Evolutionary conservation across 495 filamentous ascomycete species (phyloP), one percentile per base, ranked within the genome.

Genomic region (Penicillium pancosmium): DNA sequence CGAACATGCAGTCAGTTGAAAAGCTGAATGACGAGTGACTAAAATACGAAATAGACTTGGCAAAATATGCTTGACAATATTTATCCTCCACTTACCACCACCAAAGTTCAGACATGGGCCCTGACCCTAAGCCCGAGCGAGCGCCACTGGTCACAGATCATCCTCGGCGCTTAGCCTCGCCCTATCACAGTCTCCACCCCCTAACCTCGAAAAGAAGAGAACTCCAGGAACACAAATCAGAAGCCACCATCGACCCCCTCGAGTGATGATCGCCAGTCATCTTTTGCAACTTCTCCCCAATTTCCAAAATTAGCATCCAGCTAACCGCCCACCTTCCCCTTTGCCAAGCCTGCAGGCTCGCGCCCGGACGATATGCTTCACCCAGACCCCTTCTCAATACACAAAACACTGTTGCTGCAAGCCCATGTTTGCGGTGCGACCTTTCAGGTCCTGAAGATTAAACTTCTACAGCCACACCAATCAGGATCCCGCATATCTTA

Each of bases 271-370:
- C 43, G 34, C 41, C 41, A 44, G 16, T 27, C 11, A 48, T 4
- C 8, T 27, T 13, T n/a, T 25, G 5, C 46, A 13, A 48, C 12
- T 40, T 49, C 35, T 31, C 5, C 6, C 19, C 31, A 21, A 4
- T 47, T 13, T 31, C 34, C 63, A 60, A 61, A 61, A 38, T 60
- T 59, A 66, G 50, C 34, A 44, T 18, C 11, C 10, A 27, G 16
- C 16, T 23, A 44, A 51, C 46, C 55, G 46, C 43, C 33, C 50
- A 50, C n/a, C 15, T 19, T 41, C 36, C 34, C 44, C 31, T 55
- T 54, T 53, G 67, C 67, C 67, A 65, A 69, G 61, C 62, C 64
- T 69, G 61, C 64, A 62, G 7, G 55, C 50, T 67, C 27, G 58
- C 61, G 66, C 64, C 52, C 52, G 34, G 55, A 55, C 27, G 27